A percentile compares a stretch with the other conserved stretches of the same genome.
Evolutionary conservation across 345 rosid genomes (phyloP).

Genomic region (Melaleuca quinquenervia): DNA sequence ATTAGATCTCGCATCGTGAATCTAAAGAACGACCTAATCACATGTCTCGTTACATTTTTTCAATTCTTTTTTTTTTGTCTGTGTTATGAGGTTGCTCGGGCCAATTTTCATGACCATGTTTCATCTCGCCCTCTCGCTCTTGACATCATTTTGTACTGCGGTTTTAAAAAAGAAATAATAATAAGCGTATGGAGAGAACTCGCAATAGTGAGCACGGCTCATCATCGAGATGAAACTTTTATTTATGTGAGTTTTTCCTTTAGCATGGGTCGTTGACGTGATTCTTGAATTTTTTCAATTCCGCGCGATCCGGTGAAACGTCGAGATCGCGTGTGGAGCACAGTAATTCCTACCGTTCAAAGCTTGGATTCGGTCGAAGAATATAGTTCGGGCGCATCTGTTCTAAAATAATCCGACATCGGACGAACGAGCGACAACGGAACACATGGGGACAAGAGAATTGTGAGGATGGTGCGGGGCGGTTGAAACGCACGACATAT

Average conservation of each 20-base stretch:
- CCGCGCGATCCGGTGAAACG: not conserved
- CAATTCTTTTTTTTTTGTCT: too few species aligned
- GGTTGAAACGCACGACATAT: not conserved
- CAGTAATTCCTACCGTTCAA: not conserved
- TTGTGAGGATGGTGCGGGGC: not conserved
- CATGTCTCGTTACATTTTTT: not conserved
- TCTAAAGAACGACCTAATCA: not conserved
- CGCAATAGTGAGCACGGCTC: too few species aligned
- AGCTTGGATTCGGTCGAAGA: not conserved
- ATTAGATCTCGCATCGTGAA: not conserved
- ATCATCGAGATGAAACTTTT: not conserved
- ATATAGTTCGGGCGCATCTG: not conserved
- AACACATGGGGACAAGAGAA: not conserved
- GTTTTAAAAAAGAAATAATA: not conserved
- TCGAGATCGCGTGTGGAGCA: not conserved
- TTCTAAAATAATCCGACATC: not conserved
- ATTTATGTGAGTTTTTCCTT: not conserved
- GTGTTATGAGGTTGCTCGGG: rapidly evolving
- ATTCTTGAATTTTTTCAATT: not conserved
- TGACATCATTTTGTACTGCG: not conserved
- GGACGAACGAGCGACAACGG: not conserved
- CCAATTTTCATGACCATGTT: not conserved
- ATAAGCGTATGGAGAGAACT: too few species aligned
- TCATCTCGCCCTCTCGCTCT: not conserved
- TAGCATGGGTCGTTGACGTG: not conserved